phyloP scores from a whole-genome alignment of 352 stramenopile genomes.

The Phytophthora chlamydospora region DNA sequence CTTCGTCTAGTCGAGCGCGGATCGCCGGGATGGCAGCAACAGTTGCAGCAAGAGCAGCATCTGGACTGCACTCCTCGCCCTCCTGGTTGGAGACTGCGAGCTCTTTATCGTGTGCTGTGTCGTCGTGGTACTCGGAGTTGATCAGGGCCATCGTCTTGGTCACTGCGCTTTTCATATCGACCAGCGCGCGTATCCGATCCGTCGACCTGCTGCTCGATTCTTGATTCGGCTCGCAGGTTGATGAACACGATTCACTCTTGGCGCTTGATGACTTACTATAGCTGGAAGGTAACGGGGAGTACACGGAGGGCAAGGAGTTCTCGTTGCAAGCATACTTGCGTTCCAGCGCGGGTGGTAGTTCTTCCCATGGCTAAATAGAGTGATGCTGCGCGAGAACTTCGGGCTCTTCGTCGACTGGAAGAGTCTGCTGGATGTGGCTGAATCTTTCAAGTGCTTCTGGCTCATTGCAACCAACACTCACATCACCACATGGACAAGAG shows the following conservation, averaged over 20 bases:
- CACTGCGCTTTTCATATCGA: slow-evolving; percentile 15
- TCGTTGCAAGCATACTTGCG: background rate
- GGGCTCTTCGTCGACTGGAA: background rate
- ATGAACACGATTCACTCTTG: background rate
- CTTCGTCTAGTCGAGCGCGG: slow-evolving; percentile 12
- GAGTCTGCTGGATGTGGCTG: background rate
- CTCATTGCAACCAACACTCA: no score
- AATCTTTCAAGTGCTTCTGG: background rate
- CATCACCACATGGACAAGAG: no score
- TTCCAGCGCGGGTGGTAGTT: background rate
- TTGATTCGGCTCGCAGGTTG: no score
- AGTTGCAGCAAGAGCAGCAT: background rate
- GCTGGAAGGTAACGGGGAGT: background rate
- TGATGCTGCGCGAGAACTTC: background rate
- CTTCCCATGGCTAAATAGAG: background rate
- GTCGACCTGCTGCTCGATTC: background rate
- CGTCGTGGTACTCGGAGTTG: slow-evolving; percentile 8
- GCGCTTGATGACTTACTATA: background rate
- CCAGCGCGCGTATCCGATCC: slow-evolving; percentile 12
- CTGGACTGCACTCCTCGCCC: background rate
- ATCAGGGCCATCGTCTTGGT: slow-evolving; percentile 11
- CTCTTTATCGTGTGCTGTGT: background rate
- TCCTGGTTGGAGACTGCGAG: background rate
- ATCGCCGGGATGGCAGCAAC: slow-evolving; percentile 1
- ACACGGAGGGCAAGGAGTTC: background rate